Conservation (phyloP, 2,329 filamentous ascomycete genomes). For the Periconia macrospinosa region DNA sequence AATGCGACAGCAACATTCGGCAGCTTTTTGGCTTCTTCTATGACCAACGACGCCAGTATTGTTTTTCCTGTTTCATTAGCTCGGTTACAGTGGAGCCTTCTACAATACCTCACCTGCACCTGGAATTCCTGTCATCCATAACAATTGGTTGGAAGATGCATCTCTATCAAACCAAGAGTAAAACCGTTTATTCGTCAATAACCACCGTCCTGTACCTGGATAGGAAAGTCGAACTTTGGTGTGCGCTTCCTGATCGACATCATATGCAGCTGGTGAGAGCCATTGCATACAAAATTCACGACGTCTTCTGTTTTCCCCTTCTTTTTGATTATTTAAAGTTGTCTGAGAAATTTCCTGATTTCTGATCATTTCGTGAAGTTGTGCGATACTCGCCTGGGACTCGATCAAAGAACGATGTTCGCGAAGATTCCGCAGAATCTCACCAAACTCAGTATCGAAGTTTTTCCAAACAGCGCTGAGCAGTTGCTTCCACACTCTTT, state of each 20-base stretch:
- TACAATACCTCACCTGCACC: slow-evolving; percentile 42
- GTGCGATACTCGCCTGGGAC: slow-evolving; percentile 18
- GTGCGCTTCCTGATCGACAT: slow-evolving; percentile 23
- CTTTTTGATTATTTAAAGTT: slow-evolving; percentile 14
- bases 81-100: not conserved
- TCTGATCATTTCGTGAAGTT: slow-evolving; percentile 16
- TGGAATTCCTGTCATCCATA: slow-evolving; percentile 46
- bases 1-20: slow-evolving; percentile 25
- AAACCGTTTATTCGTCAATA: slow-evolving; percentile 26
- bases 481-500: slow-evolving; percentile 27
- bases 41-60: slow-evolving; percentile 43
- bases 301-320: slow-evolving; percentile 8
- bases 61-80: slow-evolving; percentile 41
- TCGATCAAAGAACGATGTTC: slow-evolving; percentile 34
- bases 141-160: slow-evolving; percentile 17
- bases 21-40: slow-evolving; percentile 31
- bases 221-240: slow-evolving; percentile 13
- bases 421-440: slow-evolving; percentile 31
- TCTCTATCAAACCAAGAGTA: slow-evolving; percentile 1
- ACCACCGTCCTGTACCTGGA: slow-evolving; percentile 32
- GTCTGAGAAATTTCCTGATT: slow-evolving; percentile 25
- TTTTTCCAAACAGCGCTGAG: slow-evolving; percentile 39
- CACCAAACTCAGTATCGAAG: slow-evolving; percentile 28
- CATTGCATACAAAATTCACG: slow-evolving; percentile 3
- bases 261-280: slow-evolving; percentile 15